These are phyloP conservation scores for Letharia lupina DNA, from an alignment of 495 filamentous ascomycete genomes.

Conservation along the genomic window DNA sequence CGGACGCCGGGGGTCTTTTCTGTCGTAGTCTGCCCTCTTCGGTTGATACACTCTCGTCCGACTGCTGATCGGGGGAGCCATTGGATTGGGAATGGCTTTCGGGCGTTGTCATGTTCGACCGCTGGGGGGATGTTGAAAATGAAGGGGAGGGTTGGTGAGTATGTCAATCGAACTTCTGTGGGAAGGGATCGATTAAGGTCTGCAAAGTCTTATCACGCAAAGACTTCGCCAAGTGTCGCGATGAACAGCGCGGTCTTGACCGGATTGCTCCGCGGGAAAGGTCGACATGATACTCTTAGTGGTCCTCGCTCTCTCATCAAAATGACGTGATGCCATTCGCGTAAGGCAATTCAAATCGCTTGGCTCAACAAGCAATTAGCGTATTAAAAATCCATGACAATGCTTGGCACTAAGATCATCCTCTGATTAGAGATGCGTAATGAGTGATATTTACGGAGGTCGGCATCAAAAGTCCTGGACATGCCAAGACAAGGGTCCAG, in stretches of 20 bases:
- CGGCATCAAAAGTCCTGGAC: too few relatives aligned
- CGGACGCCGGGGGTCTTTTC: not conserved
- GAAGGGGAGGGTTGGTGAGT: not conserved
- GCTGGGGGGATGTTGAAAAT: not conserved
- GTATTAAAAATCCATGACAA: too few relatives aligned
- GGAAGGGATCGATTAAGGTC: not conserved
- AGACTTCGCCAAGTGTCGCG: not conserved
- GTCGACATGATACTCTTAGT: too few relatives aligned
- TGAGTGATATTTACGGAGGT: too few relatives aligned
- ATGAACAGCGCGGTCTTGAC: not conserved
- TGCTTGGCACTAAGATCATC: too few relatives aligned
- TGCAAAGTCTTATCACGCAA: not conserved
- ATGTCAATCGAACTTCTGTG: not conserved
- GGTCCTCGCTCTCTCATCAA: too few relatives aligned
- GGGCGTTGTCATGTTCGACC: not conserved
- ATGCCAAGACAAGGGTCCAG: too few relatives aligned
- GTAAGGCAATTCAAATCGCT: too few relatives aligned
- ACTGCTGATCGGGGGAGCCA: not conserved
- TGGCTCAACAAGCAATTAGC: too few relatives aligned
- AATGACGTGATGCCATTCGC: too few relatives aligned
- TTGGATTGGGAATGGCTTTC: not conserved
- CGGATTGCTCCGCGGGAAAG: not conserved
- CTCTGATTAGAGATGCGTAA: too few relatives aligned
- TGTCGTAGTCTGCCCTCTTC: not conserved
- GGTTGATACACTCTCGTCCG: not conserved